These are phyloP conservation scores for Paraconiothyrium brasiliense DNA, from an alignment of 2,329 filamentous ascomycete species.

Conservation along the genomic window DNA sequence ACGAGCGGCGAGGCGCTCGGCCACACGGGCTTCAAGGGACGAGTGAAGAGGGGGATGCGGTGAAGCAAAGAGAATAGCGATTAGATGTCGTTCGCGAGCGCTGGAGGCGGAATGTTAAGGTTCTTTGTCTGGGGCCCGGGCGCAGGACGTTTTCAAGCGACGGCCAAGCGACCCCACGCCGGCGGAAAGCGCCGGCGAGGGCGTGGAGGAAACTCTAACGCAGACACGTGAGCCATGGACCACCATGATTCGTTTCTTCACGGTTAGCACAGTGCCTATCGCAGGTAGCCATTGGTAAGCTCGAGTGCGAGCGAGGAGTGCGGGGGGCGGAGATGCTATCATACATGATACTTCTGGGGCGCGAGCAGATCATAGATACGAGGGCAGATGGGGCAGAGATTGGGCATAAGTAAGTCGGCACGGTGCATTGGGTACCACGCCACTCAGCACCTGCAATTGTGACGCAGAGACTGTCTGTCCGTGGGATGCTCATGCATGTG, in stretches of 20 bases:
- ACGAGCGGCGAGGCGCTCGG: conserved; percentile 14
- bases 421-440: no score
- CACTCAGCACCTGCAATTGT: no score
- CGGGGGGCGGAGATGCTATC: background rate
- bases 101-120: background rate
- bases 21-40: background rate
- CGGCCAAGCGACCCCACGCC: conserved; percentile 12
- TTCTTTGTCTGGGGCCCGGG: conserved; percentile 6
- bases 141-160: conserved; percentile 6
- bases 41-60: background rate
- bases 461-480: background rate
- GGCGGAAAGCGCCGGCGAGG: conserved; percentile 5
- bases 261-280: background rate
- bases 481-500: conserved; percentile 9
- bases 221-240: conserved; percentile 11
- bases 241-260: conserved; percentile 5
- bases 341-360: background rate
- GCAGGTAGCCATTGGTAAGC: conserved; percentile 2
- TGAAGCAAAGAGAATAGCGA: background rate
- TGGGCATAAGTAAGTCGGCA: background rate
- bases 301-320: background rate
- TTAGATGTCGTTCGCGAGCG: background rate
- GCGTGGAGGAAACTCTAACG: background rate
- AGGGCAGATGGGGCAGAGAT: background rate
- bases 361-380: no score